phyloP scores from a whole-genome alignment of 192 early-diverging fungal species.

The Backusella liffmaniae region DNA sequence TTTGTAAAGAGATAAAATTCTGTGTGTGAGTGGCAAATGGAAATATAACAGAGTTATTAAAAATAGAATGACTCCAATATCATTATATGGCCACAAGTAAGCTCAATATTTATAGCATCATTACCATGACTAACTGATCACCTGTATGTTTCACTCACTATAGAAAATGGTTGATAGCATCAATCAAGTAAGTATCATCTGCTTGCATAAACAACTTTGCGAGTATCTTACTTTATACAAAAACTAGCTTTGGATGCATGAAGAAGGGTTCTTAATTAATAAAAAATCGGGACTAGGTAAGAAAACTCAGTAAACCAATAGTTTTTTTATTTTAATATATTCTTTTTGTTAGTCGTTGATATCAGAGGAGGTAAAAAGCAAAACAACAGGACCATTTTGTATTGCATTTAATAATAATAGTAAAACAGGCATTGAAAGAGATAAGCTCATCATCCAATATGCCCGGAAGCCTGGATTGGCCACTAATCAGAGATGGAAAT shows the following conservation, averaged over 20 bases:
- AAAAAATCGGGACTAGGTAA: constrained; percentile 34
- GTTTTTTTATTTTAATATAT: neutral
- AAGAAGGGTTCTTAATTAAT: constrained; percentile 32
- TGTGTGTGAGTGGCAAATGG: no score
- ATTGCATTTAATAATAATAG: neutral
- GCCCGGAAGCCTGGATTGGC: constrained; percentile 32
- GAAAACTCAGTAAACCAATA: neutral
- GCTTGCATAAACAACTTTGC: neutral
- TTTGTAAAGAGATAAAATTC: no score
- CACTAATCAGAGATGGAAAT: constrained; percentile 28
- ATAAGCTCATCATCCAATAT: constrained; percentile 30
- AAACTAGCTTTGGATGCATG: constrained; percentile 36
- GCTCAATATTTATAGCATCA: neutral
- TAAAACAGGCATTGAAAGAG: constrained; percentile 17
- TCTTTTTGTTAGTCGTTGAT: constrained; percentile 15
- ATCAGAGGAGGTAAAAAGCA: constrained; percentile 17
- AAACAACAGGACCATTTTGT: neutral
- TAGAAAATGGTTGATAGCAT: constrained; percentile 31
- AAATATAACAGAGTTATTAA: neutral
- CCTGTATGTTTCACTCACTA: neutral
- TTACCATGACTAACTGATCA: neutral
- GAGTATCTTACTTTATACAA: neutral
- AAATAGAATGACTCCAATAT: constrained; percentile 27
- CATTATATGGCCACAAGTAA: constrained; percentile 35
- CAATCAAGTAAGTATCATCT: constrained; percentile 15